phyloP scores from a whole-genome alignment of 2,329 filamentous ascomycete genomes.

The Xylogone sp. region DNA sequence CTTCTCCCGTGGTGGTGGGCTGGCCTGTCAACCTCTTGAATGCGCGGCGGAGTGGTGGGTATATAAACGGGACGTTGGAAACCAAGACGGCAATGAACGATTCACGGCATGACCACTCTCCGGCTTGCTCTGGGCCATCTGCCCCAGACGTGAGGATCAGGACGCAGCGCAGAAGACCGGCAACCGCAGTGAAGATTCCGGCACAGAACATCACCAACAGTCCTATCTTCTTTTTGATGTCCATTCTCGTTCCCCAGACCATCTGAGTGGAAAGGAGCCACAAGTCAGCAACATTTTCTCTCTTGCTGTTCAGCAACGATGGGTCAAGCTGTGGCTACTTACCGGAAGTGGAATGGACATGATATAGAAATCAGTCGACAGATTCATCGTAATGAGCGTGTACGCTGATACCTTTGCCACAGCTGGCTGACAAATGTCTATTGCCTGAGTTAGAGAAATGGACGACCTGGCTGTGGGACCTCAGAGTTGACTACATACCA shows the following conservation, averaged over 20 bases:
- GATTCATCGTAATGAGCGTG: slow-evolving; percentile 48
- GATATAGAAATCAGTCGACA: slow-evolving; percentile 53
- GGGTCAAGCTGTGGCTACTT: no score
- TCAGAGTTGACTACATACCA: slow-evolving; percentile 29
- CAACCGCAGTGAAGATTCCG: slow-evolving; percentile 50
- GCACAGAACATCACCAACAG: slow-evolving; percentile 51
- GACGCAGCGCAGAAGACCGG: slow-evolving; percentile 49
- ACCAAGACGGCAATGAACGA: slow-evolving; percentile 35
- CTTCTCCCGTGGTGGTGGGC: not conserved
- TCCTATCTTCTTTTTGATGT: slow-evolving; percentile 43
- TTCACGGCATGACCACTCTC: slow-evolving; percentile 34
- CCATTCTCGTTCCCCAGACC: slow-evolving; percentile 47
- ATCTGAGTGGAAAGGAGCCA: slow-evolving; percentile 38
- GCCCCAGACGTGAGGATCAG: slow-evolving; percentile 39
- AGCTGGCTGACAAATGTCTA: slow-evolving; percentile 46
- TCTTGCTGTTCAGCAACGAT: no score
- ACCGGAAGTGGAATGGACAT: slow-evolving; percentile 55
- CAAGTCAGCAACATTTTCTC: no score
- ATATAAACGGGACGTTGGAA: slow-evolving; percentile 32
- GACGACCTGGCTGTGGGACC: slow-evolving; percentile 1
- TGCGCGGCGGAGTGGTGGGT: slow-evolving; percentile 11
- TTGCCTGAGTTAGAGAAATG: slow-evolving; percentile 5
- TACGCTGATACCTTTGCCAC: slow-evolving; percentile 49
- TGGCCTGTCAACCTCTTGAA: not conserved
- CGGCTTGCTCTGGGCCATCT: slow-evolving; percentile 32